These are phyloP conservation scores for Microcyclospora tardicrescens DNA, from an alignment of 2,329 filamentous ascomycete genomes.

Conservation along the genomic window DNA sequence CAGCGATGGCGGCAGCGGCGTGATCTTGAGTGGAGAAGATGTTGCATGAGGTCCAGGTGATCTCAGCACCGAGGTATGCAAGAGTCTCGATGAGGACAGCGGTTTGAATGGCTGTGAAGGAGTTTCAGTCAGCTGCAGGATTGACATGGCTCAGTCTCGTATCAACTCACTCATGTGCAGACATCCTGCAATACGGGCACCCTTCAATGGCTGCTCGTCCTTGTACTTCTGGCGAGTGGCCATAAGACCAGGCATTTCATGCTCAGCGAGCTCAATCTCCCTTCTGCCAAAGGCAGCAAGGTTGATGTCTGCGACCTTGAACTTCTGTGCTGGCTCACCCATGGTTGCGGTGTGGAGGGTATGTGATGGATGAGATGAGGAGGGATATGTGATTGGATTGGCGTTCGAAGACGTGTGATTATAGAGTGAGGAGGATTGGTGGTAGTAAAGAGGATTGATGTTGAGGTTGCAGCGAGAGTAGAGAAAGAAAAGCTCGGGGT, in stretches of 20 bases:
- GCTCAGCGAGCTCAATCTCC: conserved; percentile 95
- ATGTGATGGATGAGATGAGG: conserved; percentile 7
- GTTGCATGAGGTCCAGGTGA: conserved; percentile 99
- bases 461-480: no score
- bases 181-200: conserved; percentile 93
- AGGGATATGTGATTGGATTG: conserved; percentile 1
- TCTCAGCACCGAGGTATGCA: conserved; percentile 84
- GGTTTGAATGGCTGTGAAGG: conserved; percentile 73
- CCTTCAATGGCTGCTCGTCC: conserved; percentile 80
- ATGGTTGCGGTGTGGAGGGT: conserved; percentile 31
- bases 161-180: conserved; percentile 74
- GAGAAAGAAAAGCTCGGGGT: no score
- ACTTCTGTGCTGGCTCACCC: conserved; percentile 74
- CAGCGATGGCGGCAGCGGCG: conserved; percentile 93
- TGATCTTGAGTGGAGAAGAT: conserved; percentile 99
- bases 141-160: not conserved
- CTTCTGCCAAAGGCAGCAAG: conserved; percentile 97
- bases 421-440: not conserved
- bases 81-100: conserved; percentile 99
- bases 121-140: not conserved
- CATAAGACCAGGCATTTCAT: conserved; percentile 93
- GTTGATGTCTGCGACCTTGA: conserved; percentile 96
- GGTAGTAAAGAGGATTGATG: not conserved
- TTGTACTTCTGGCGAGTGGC: conserved; percentile 86
- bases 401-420: not conserved